These are phyloP conservation scores for Leishmania gerbilli DNA, from an alignment of 208 protist genomes.

Conservation along the genomic window DNA sequence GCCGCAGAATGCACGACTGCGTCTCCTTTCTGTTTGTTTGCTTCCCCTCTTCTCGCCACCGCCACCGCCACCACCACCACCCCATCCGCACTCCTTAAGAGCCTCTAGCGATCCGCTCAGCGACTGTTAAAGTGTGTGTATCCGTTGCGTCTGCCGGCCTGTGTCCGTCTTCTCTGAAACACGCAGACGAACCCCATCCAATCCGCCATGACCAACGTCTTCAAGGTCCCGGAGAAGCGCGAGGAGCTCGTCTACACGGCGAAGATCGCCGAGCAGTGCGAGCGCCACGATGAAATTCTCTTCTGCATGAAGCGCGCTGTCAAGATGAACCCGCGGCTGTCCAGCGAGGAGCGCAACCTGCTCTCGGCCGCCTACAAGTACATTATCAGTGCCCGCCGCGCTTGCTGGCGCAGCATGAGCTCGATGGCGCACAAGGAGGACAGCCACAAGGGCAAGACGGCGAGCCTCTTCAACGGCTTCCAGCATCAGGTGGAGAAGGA, in stretches of 20 bases:
- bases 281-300: conserved; percentile 99
- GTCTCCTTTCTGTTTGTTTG: too few relatives aligned
- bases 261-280: conserved; percentile 98
- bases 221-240: conserved; percentile 87
- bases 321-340: conserved; percentile 93
- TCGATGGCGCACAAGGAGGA: conserved; percentile 97
- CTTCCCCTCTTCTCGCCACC: not conserved
- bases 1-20: not conserved
- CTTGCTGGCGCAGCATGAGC: conserved; percentile 98
- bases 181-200: not conserved
- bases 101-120: not conserved
- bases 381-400: conserved; percentile 98
- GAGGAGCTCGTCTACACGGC: conserved; percentile 96
- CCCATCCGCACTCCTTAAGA: not conserved
- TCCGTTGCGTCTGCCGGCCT: not conserved
- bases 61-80: not conserved
- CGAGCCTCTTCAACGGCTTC: conserved; percentile 95
- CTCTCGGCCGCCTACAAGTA: conserved; percentile 99
- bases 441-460: conserved; percentile 87
- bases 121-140: not conserved
- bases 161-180: not conserved
- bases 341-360: conserved; percentile 99
- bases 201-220: conserved; percentile 38
- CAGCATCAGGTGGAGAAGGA: conserved; percentile 97
- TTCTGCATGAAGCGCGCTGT: conserved; percentile 98